Conservation (phyloP, 129 eudicot species). For the Mikania micrantha region DNA sequence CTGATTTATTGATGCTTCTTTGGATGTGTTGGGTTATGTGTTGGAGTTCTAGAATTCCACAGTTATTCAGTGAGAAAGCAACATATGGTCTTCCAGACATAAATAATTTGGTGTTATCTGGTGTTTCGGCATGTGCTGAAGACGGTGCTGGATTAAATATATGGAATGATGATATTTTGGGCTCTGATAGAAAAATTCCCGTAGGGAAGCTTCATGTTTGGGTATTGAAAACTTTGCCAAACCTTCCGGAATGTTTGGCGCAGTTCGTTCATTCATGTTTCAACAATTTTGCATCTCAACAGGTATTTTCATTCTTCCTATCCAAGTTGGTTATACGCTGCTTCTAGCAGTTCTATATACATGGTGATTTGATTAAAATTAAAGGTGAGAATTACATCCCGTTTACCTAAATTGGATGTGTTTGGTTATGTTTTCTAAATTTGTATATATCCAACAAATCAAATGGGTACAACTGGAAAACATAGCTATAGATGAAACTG, state of each 20-base stretch:
- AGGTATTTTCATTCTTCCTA: conserved; percentile 35
- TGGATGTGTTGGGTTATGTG: conserved; percentile 76
- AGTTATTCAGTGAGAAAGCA: conserved; percentile 13
- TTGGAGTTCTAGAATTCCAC: conserved; percentile 39
- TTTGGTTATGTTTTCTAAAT: neutral
- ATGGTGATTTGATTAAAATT: neutral
- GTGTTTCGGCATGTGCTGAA: conserved; percentile 56
- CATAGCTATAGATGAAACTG: neutral
- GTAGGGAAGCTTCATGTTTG: conserved; percentile 60
- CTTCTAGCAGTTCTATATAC: neutral
- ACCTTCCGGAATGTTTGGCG: conserved; percentile 69
- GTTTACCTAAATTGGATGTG: neutral
- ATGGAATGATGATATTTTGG: conserved; percentile 30
- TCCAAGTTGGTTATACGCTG: neutral
- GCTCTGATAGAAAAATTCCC: conserved; percentile 44
- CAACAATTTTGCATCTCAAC: conserved; percentile 27
- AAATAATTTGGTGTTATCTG: conserved; percentile 60
- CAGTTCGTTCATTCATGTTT: conserved; percentile 60
- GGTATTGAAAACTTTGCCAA: conserved; percentile 73
- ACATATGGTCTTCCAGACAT: conserved; percentile 55
- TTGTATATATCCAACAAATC: neutral
- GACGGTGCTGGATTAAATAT: conserved; percentile 31
- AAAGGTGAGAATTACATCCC: neutral
- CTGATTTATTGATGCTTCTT: conserved; percentile 59
- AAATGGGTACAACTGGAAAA: neutral